Conservation (phyloP, 257 asterid species). For the Verbascum thapsus region DNA sequence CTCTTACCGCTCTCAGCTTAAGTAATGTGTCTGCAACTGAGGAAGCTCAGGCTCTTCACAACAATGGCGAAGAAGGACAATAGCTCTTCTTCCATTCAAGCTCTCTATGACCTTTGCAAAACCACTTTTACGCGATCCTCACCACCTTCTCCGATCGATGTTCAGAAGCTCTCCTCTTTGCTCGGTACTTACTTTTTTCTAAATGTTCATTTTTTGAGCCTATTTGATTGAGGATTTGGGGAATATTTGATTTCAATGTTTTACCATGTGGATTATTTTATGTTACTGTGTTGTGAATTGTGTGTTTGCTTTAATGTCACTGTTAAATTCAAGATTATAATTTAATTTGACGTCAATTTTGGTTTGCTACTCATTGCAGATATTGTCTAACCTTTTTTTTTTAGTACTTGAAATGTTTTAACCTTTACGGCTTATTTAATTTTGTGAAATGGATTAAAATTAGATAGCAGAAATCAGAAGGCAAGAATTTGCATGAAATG, state of each 20-base stretch:
- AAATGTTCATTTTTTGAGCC: neutral
- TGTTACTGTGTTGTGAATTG: too few species aligned
- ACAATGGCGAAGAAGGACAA: conserved; percentile 55
- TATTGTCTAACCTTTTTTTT: too few species aligned
- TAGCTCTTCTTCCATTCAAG: conserved; percentile 58
- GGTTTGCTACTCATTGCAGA: too few species aligned
- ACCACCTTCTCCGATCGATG: conserved; percentile 56
- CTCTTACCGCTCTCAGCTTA: too few species aligned
- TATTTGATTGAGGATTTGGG: too few species aligned
- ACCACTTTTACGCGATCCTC: conserved; percentile 55
- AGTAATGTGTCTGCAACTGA: too few species aligned
- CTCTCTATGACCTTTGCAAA: conserved; percentile 74
- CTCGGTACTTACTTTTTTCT: conserved; percentile 66
- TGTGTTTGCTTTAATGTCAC: too few species aligned
- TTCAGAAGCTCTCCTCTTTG: conserved; percentile 62
- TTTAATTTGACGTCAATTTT: too few species aligned
- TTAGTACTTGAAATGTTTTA: conserved; percentile 6
- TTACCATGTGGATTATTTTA: too few species aligned
- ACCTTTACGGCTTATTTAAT: neutral
- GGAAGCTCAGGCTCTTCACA: too few species aligned
- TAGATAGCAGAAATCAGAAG: neutral
- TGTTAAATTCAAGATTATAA: too few species aligned
- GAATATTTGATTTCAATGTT: too few species aligned
- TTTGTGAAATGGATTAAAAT: neutral
- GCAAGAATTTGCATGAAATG: neutral